Evolutionary conservation across 106 monocot genomes (phyloP).

Genomic region (Dioscorea zingiberensis): DNA sequence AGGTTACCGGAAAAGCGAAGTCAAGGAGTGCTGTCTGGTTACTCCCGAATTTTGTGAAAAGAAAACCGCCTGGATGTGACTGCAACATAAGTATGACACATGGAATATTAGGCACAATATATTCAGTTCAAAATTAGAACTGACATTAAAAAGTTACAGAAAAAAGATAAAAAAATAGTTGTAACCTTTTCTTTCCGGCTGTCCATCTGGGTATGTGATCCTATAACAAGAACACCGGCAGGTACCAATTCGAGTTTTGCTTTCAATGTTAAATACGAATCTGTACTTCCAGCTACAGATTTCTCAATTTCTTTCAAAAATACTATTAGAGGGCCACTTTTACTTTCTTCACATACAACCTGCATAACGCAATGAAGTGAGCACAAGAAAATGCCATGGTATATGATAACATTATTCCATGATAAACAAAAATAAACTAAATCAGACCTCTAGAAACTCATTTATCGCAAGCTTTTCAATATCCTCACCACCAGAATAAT

Average conservation of each 20-base stretch:
- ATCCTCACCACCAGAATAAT: constrained; percentile 68
- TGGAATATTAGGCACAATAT: too few species aligned
- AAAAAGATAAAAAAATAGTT: neutral
- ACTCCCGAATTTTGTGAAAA: constrained; percentile 97
- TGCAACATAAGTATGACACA: constrained; percentile 22
- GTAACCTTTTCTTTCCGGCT: constrained; percentile 88
- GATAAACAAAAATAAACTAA: neutral
- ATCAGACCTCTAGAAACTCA: constrained; percentile 73
- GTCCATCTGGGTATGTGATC: constrained; percentile 78
- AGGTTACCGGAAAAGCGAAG: constrained; percentile 87
- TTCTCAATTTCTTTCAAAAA: constrained; percentile 93
- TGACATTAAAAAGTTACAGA: neutral
- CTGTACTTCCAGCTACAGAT: constrained; percentile 58
- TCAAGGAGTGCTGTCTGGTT: constrained; percentile 94
- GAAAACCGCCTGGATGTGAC: constrained; percentile 90
- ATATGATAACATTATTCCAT: neutral
- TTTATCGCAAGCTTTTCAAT: constrained; percentile 68
- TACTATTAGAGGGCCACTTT: constrained; percentile 69
- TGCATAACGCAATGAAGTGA: constrained; percentile 20
- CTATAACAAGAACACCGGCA: constrained; percentile 75
- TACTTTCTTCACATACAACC: constrained; percentile 79
- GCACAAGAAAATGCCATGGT: neutral
- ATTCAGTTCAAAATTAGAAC: too few species aligned
- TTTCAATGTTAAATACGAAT: constrained; percentile 60
- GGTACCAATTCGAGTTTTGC: constrained; percentile 69